Conservation (phyloP, 768 basidiomycete species). For the Tricholoma saponaceum region DNA sequence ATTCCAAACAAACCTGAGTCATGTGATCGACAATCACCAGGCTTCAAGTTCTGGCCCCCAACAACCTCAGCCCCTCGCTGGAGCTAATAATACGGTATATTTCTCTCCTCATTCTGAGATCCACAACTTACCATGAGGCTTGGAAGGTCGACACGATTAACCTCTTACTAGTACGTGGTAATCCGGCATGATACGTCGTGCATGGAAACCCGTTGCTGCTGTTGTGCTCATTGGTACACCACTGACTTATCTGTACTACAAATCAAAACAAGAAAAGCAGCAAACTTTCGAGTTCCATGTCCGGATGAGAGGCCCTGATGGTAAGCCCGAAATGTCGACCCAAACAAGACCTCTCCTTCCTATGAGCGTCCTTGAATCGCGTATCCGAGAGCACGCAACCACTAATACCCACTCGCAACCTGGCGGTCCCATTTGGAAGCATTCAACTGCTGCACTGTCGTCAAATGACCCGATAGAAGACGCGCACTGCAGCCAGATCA, state of each 20-base stretch:
- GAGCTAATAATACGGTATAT: background rate
- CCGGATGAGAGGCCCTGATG: constrained; percentile 52
- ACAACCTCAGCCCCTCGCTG: no score
- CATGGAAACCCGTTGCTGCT: constrained; percentile 66
- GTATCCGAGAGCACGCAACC: constrained; percentile 52
- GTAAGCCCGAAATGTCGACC: constrained; percentile 51
- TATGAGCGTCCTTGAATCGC: constrained; percentile 48
- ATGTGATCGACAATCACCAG: constrained; percentile 7
- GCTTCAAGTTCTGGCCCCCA: no score
- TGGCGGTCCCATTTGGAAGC: constrained; percentile 63
- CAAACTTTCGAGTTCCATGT: constrained; percentile 60
- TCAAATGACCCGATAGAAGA: constrained; percentile 95
- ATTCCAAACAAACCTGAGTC: constrained; percentile 8
- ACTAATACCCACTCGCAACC: constrained; percentile 43
- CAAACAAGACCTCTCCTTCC: constrained; percentile 55
- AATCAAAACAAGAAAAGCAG: constrained; percentile 31
- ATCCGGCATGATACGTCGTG: constrained; percentile 53
- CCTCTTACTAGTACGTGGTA: background rate
- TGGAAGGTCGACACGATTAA: background rate
- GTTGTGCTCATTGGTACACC: constrained; percentile 53
- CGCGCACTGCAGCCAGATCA: constrained; percentile 65
- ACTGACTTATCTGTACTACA: constrained; percentile 58
- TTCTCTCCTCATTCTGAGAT: no score
- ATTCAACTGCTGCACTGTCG: constrained; percentile 73
- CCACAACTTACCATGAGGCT: background rate